phyloP scores from a whole-genome alignment of 352 stramenopile species.

The Blastocystis sp. region DNA sequence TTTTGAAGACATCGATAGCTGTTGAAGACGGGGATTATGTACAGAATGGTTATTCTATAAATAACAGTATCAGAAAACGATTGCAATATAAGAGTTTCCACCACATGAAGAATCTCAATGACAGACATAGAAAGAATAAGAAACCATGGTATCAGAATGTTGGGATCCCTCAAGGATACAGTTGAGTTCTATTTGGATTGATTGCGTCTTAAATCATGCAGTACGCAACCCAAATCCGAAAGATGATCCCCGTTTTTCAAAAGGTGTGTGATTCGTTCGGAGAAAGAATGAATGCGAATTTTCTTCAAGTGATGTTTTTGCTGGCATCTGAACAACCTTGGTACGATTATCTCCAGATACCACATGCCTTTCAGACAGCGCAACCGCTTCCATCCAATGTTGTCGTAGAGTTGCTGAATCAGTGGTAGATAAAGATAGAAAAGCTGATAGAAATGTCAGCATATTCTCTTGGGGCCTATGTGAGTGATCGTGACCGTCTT shows the following conservation, averaged over 20 bases:
- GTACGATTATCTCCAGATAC: background rate
- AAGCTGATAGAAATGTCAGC: conserved; percentile 42
- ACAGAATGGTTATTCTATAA: background rate
- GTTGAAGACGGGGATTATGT: background rate
- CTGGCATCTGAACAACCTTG: conserved; percentile 37
- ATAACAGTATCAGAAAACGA: background rate
- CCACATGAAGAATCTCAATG: background rate
- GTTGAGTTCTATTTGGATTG: background rate
- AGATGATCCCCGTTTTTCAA: conserved; percentile 6
- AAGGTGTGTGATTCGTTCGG: conserved; percentile 20
- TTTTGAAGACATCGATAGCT: background rate
- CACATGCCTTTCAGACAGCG: background rate
- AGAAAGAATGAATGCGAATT: conserved; percentile 34
- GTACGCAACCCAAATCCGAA: background rate
- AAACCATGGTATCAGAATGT: background rate
- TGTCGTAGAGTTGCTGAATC: background rate
- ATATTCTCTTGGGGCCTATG: conserved; percentile 28
- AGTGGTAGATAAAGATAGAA: background rate
- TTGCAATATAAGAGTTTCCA: background rate
- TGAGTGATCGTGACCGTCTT: background rate
- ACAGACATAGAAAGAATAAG: background rate
- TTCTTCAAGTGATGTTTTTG: conserved; percentile 30
- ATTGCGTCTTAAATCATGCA: background rate
- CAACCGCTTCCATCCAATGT: background rate
- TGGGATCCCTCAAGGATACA: background rate